phyloP scores from a whole-genome alignment of 768 basidiomycete species.

The Lactarius vividus region DNA sequence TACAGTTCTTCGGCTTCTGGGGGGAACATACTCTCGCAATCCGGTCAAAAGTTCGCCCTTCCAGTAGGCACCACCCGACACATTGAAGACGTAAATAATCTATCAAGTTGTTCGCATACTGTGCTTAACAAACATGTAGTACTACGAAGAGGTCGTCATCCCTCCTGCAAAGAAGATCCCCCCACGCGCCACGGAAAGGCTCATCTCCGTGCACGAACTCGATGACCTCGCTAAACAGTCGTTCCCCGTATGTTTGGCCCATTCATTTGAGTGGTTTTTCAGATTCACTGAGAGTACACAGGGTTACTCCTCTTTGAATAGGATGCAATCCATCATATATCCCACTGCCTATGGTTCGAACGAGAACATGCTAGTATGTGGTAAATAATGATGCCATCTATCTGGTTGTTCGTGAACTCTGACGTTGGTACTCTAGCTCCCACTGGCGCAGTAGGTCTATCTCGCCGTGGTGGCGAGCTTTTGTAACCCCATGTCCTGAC shows the following conservation, averaged over 20 bases:
- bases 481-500: constrained; percentile 5
- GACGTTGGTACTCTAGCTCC: constrained; percentile 57
- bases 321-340: constrained; percentile 94
- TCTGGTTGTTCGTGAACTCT: not conserved
- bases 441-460: constrained; percentile 83
- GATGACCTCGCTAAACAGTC: constrained; percentile 76
- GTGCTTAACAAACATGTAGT: not conserved
- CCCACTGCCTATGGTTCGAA: constrained; percentile 92
- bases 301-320: constrained; percentile 86
- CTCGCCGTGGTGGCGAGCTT: not conserved
- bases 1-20: constrained; percentile 67
- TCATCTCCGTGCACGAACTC: constrained; percentile 68
- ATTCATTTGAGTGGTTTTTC: not conserved
- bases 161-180: constrained; percentile 83
- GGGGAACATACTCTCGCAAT: constrained; percentile 64
- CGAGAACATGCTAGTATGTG: constrained; percentile 94
- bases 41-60: constrained; percentile 75
- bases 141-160: constrained; percentile 82
- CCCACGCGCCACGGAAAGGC: constrained; percentile 64
- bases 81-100: constrained; percentile 56
- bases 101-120: not conserved
- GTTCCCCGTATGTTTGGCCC: constrained; percentile 61
- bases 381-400: constrained; percentile 38
- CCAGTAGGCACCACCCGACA: constrained; percentile 78
- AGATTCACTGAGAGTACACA: constrained; percentile 34